phyloP scores from a whole-genome alignment of 2,329 filamentous ascomycete genomes.

The Endothia cerciana region DNA sequence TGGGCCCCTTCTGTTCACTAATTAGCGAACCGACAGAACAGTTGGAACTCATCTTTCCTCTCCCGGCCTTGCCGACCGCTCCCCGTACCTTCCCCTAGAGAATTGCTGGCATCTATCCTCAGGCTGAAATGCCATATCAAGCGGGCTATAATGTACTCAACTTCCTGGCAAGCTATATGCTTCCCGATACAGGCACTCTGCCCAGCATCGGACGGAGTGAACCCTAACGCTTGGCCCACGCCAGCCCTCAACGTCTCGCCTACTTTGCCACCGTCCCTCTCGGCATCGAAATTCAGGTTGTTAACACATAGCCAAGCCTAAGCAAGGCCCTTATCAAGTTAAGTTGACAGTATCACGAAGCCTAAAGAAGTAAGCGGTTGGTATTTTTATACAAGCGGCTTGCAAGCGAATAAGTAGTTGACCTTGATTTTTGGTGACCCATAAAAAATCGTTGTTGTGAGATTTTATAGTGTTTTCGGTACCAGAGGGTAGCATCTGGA shows the following conservation, averaged over 20 bases:
- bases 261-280: neutral
- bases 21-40: neutral
- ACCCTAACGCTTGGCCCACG: neutral
- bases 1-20: neutral
- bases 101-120: neutral
- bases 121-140: neutral
- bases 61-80: neutral
- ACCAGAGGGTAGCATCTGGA: no score
- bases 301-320: no score
- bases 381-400: no score
- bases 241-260: neutral
- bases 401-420: no score
- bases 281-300: neutral
- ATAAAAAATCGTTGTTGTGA: no score
- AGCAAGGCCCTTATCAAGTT: no score
- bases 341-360: no score
- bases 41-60: slow-evolving; percentile 13
- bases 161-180: neutral
- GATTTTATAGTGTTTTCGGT: no score
- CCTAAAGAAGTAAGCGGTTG: no score
- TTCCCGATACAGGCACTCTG: slow-evolving; percentile 2
- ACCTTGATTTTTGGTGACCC: no score
- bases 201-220: slow-evolving; percentile 6
- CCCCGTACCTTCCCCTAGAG: neutral
- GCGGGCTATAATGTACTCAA: slow-evolving; percentile 4